Conservation (phyloP, 2,329 filamentous ascomycete species). For the Penicillium sp. region DNA sequence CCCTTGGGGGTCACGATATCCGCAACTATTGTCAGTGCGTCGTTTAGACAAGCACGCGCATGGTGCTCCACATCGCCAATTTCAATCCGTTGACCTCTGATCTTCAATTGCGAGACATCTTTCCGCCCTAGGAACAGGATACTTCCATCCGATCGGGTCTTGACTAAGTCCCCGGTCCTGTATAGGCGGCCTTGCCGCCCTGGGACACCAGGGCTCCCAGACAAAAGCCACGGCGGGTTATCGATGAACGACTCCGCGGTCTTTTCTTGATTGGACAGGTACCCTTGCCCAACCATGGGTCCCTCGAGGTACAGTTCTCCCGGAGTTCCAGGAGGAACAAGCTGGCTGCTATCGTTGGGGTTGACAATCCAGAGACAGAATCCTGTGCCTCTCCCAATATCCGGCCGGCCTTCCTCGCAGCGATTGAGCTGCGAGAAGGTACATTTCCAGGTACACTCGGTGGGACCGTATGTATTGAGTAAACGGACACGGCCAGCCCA, state of each 20-base stretch:
- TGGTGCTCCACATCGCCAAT: not conserved
- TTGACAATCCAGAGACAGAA: constrained; percentile 1
- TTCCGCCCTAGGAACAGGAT: not conserved
- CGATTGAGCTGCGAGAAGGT: not conserved
- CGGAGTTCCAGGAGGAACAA: not conserved
- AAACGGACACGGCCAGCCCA: not conserved
- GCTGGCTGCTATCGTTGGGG: not conserved
- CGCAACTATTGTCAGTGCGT: not conserved
- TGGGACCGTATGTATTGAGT: not conserved
- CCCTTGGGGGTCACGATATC: not conserved
- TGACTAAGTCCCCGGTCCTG: not conserved
- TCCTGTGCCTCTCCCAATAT: not conserved
- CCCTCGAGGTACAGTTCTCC: not conserved
- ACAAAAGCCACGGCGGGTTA: not conserved
- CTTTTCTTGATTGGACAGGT: not conserved
- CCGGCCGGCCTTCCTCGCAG: not conserved
- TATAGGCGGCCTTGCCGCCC: not conserved
- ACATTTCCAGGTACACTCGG: not conserved
- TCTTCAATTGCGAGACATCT: not conserved
- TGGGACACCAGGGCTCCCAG: not conserved
- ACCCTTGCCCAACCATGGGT: not conserved
- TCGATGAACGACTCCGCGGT: not conserved
- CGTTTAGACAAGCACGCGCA: not conserved
- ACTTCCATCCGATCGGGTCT: not conserved
- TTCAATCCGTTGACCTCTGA: not conserved